Evolutionary conservation across 108 stramenopile species (phyloP), one percentile per base, ranked within the genome.

Genomic region (Mediolabrus comicus): DNA sequence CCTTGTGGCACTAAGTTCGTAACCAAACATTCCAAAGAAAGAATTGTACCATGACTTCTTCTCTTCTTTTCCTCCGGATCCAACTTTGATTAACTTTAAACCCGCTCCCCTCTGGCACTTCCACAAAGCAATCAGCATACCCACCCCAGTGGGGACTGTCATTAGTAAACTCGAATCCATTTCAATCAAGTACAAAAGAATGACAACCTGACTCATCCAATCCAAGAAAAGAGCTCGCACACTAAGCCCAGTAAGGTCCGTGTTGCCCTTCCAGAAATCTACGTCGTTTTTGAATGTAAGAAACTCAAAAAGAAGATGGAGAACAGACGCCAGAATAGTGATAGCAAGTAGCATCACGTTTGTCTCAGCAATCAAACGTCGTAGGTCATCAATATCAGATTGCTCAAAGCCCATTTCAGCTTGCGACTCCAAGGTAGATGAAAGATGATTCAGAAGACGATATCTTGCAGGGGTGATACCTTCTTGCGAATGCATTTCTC

Each of bases 221-320:
- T 96, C 95, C 25, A 95, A 69, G 65, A 94, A 91, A 4, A 98
- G 59, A 19, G 93, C 82, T 25, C 95, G 77, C 10, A 93, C 92
- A 62, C 71, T 79, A 13, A 98, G 73, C 6, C 97, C 97, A 10
- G 89, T 89, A 43, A 96, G 77, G 65, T 90, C 94, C 22, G 90
- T 94, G 68, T 98, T 96, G 49, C 83, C 73, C 13, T 77, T 55
- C 97, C 97, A 98, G 65, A 98, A 98, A 16, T 84, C 83, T n/a
- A 98, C 92, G 66, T 98, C 97, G 38, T 79, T 87, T 63, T 94
- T 93, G 74, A 98, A 97, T 6, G 97, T 96, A 66, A 98, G 67
- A 67, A 96, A 94, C 68, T 97, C 97, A 80, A 98, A 98, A 12
- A 98, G 73, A 10, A 98, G 80, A 68, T 98, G 97, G 46, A 98